These are phyloP conservation scores for Pinus albicaulis DNA, from an alignment of 75 land plant genomes.

Conservation along the genomic window DNA sequence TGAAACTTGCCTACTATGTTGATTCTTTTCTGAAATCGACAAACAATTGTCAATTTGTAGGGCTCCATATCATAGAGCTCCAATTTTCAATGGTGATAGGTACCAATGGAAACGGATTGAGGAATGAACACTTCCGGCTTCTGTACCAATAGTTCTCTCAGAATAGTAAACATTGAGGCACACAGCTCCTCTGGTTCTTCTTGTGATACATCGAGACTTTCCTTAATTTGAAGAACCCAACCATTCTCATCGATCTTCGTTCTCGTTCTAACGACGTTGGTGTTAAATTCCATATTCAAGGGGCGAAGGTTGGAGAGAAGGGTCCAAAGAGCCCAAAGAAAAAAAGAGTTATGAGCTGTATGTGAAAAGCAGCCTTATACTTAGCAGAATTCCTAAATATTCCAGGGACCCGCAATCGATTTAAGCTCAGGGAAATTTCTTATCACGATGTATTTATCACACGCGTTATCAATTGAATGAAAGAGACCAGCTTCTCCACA, in stretches of 20 bases:
- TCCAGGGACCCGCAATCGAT: too few relatives aligned
- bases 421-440: too few relatives aligned
- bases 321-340: too few relatives aligned
- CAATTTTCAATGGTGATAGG: neutral
- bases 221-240: neutral
- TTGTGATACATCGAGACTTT: neutral
- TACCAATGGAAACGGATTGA: neutral
- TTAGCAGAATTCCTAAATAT: too few relatives aligned
- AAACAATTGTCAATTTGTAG: neutral
- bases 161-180: conserved; percentile 5
- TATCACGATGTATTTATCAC: too few relatives aligned
- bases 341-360: too few relatives aligned
- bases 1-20: neutral
- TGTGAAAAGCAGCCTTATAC: too few relatives aligned
- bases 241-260: neutral
- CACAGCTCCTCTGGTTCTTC: neutral
- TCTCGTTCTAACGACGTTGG: neutral
- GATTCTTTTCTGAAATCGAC: neutral
- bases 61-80: neutral
- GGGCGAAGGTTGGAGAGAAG: too few relatives aligned
- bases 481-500: too few relatives aligned
- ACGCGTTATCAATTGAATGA: too few relatives aligned
- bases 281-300: neutral
- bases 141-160: neutral
- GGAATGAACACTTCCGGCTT: conserved; percentile 8